phyloP scores from a whole-genome alignment of 306 rosid genomes.

The Senna siamea region DNA sequence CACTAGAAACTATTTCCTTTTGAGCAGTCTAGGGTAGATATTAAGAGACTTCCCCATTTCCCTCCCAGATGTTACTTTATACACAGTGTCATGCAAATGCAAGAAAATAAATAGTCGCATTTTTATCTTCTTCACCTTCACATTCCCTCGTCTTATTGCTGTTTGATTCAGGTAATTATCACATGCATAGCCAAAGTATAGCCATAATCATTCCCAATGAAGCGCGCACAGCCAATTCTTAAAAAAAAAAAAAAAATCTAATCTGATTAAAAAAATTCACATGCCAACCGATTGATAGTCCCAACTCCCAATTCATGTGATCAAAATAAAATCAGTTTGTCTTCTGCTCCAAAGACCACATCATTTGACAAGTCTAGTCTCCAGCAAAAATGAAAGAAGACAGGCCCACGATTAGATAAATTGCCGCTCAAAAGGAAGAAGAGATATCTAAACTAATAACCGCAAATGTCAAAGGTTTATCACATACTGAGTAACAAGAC shows the following conservation, averaged over 20 bases:
- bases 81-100: conserved; percentile 17
- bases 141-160: background rate
- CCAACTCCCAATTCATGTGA: too few relatives aligned
- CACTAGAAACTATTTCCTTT: background rate
- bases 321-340: background rate
- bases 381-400: background rate
- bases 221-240: background rate
- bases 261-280: background rate
- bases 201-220: conserved; percentile 9
- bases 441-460: background rate
- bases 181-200: conserved; percentile 35
- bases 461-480: background rate
- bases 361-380: conserved; percentile 12
- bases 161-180: background rate
- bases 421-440: background rate
- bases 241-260: too few relatives aligned
- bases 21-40: background rate
- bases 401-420: background rate
- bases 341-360: conserved; percentile 13
- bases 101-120: background rate
- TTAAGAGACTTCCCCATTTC: background rate
- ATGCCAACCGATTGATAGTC: background rate
- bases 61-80: background rate
- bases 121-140: background rate
- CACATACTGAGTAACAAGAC: background rate